Evolutionary conservation across 163 green algal species (phyloP), one percentile per base, ranked within the genome.

Genomic region (Prototheca wickerhamii): DNA sequence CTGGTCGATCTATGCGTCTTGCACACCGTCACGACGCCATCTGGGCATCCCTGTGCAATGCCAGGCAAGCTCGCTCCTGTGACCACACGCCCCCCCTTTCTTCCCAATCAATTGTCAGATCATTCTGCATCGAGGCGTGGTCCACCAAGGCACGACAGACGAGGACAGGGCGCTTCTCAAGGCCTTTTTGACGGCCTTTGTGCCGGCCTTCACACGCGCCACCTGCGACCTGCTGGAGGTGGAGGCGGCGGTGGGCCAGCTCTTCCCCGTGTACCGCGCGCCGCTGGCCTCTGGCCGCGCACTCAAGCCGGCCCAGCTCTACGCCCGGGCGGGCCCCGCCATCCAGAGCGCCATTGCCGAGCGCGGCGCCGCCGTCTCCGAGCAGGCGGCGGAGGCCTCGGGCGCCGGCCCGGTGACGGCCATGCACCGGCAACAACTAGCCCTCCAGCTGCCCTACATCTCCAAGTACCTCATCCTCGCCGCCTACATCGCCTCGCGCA

Each of bases 381-480:
- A 28, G 20, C 34, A 12, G 21, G 44, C 53, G 6, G 44, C 54
- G 12, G 64, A 18, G 8, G 1, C 10, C 46, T 12, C 15, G 37
- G 15, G 37, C 37, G 37, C 10, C 37, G 37, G 10, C 10, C 37
- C 37, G 10, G 10, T 10, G 10, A 44, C 1, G 37, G 37, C n/a
- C n/a, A n/a, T n/a, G n/a, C n/a, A n/a, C n/a, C n/a, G n/a, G n/a
- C n/a, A n/a, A n/a, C n/a, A 21, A 1, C 46, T 54, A 18, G 20
- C 46, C 18, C 75, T 85, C 60, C 76, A 85, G 71, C 74, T 88
- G 40, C 79, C 81, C 10, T 86, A 73, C 71, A 44, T 75, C 23
- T 77, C 71, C 66, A 86, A 85, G 62, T 76, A 81, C 23, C 63
- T 88, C 30, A 65, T 88, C 32, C 61, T 88, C 54, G 79, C 81